Conservation (phyloP, 1,139 yeast species). For the Lodderomyces elongisporus region DNA sequence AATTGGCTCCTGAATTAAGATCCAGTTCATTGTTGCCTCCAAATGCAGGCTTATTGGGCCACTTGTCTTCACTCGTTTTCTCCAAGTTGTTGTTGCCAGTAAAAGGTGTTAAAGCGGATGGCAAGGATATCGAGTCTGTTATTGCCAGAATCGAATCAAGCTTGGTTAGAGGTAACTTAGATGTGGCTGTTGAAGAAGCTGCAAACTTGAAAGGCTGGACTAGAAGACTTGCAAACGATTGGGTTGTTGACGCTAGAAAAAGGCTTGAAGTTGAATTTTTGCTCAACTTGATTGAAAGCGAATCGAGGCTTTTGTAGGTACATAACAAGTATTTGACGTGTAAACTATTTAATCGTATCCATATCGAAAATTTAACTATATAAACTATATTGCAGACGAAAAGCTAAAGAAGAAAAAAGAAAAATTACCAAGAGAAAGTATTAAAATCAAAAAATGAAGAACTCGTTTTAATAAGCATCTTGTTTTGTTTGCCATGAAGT, state of each 20-base stretch:
- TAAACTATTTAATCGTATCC: conserved; percentile 1
- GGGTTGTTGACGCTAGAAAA: conserved; percentile 86
- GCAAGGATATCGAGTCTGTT: conserved; percentile 82
- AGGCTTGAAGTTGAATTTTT: conserved; percentile 84
- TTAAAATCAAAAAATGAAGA: too few relatives aligned
- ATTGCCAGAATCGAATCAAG: conserved; percentile 81
- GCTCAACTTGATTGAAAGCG: conserved; percentile 59
- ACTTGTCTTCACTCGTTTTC: conserved; percentile 71
- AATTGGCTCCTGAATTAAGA: conserved; percentile 80
- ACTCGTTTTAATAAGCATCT: too few relatives aligned
- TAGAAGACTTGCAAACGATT: conserved; percentile 81
- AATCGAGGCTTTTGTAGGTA: conserved; percentile 42
- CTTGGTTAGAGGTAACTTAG: conserved; percentile 71
- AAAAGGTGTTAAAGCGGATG: conserved; percentile 54
- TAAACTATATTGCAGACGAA: conserved; percentile 1
- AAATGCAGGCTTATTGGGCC: conserved; percentile 93
- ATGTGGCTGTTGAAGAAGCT: conserved; percentile 88
- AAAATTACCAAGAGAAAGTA: too few relatives aligned
- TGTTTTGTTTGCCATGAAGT: too few relatives aligned
- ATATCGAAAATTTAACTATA: neutral
- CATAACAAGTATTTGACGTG: conserved; percentile 12
- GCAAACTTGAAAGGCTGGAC: conserved; percentile 92
- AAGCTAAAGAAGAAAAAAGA: conserved; percentile 2
- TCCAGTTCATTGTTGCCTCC: conserved; percentile 87
- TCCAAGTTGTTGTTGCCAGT: conserved; percentile 68